phyloP scores from a whole-genome alignment of 2,329 filamentous ascomycete genomes.

The Sordariomycetes sp. region DNA sequence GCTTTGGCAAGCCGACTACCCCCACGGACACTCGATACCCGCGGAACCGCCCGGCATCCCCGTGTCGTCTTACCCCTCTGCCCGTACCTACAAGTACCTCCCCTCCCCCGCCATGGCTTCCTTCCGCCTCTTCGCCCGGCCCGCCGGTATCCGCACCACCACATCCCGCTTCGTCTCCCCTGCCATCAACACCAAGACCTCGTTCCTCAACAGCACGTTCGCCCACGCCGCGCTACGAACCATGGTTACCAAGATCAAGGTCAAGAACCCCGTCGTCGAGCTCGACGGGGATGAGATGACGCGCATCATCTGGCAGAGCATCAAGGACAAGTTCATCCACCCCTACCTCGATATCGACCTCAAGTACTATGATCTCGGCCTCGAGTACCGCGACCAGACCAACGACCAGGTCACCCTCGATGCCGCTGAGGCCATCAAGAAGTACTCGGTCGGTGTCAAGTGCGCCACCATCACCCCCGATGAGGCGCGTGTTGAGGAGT shows the following conservation, averaged over 20 bases:
- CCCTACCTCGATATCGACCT: conserved; percentile 95
- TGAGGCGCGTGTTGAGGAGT: conserved; percentile 92
- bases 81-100: background rate
- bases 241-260: conserved; percentile 81
- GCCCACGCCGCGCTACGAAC: conserved; percentile 17
- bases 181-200: background rate
- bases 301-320: conserved; percentile 95
- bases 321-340: conserved; percentile 98
- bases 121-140: conserved; percentile 4
- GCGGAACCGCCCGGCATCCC: background rate
- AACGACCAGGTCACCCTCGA: conserved; percentile 93
- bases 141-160: conserved; percentile 1
- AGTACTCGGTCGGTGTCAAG: conserved; percentile 98
- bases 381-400: conserved; percentile 91
- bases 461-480: conserved; percentile 98
- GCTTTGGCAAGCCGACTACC: background rate
- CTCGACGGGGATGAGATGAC: conserved; percentile 96
- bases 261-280: conserved; percentile 98
- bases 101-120: conserved; percentile 1
- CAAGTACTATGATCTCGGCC: conserved; percentile 93
- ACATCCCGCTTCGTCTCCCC: background rate
- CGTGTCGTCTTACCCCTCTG: background rate
- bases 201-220: conserved; percentile 6
- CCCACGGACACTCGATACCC: background rate
- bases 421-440: conserved; percentile 94